Evolutionary conservation across 2,329 filamentous ascomycete genomes (phyloP), one percentile per base, ranked within the genome.

Genomic region (Sclerotinia spermophila): DNA sequence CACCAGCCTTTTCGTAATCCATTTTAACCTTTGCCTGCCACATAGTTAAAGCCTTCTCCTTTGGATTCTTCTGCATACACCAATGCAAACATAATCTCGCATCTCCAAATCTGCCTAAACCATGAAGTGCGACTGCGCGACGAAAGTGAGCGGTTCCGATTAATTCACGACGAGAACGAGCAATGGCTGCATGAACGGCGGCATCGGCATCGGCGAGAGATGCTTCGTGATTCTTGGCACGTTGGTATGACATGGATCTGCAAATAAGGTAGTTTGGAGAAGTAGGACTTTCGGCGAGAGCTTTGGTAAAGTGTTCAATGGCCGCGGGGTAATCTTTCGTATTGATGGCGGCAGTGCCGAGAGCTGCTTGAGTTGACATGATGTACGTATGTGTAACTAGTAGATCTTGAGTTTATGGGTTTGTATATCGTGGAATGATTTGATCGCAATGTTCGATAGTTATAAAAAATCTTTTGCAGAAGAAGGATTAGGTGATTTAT

Each of bases 61-160:
- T 82, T n/a, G 80, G 79, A 68, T 86, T 84, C 68, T 85, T 81
- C 75, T 84, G 85, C 72, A 82, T 83, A 55, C 72, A 82, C 84
- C 88, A 90, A 27, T 84, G 83, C 30, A 94, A 88, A 73, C 94
- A 87, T 75, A 89, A 86, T 71, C 90, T 86, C 0, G 94, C 90
- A 80, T 97, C 91, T 5, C 90, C 93, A 76, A 89, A 93, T 68
- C 87, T 85, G 45, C 87, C 87, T 55, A 94, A 83, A 64, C 89
- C 87, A 80, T 89, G 92, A 38, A 95, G 84, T 17, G 91, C 86
- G 19, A 97, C 87, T 7, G 88, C 92, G 51, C 95, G 88, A 75
- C 94, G 89, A 77, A 96, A 88, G 77, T 97, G 93, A 2, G 92
- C 90, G n/a, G 93, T 87, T 60, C 89, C 85, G 79, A 97, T 93